Percentiles rank a stretch among this genome's conserved stretches.
Evolutionary conservation across 2,329 filamentous ascomycete genomes (phyloP).

Genomic region (Trichophyton benhamiae): DNA sequence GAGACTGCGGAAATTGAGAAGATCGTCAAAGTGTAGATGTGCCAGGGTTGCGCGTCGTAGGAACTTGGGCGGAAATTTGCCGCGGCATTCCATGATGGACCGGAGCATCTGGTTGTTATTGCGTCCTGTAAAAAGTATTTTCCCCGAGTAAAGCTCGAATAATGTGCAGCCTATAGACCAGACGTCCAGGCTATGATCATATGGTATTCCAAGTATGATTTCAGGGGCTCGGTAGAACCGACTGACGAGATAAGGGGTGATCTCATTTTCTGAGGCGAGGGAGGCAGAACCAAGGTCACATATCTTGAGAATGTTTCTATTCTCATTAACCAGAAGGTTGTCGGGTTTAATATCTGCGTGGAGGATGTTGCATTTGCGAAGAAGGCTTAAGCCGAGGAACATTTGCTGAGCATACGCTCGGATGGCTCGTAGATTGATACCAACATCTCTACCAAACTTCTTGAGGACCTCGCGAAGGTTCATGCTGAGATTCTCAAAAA

Average conservation of each 20-base stretch:
- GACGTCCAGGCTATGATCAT: slow-evolving; percentile 88
- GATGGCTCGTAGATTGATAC: slow-evolving; percentile 79
- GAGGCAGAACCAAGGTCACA: slow-evolving; percentile 96
- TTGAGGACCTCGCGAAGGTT: slow-evolving; percentile 89
- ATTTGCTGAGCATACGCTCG: slow-evolving; percentile 87
- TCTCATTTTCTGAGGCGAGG: slow-evolving; percentile 77
- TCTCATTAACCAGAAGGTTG: slow-evolving; percentile 87
- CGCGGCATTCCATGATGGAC: slow-evolving; percentile 89
- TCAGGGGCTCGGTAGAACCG: slow-evolving; percentile 96
- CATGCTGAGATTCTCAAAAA: slow-evolving; percentile 85
- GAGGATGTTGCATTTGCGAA: slow-evolving; percentile 85
- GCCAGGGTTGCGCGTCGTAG: slow-evolving; percentile 70
- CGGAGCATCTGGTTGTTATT: slow-evolving; percentile 99
- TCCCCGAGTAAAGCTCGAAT: slow-evolving; percentile 93
- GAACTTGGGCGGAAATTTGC: slow-evolving; percentile 80
- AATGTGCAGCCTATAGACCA: slow-evolving; percentile 97
- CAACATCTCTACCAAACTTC: slow-evolving; percentile 89
- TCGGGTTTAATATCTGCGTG: slow-evolving; percentile 96
- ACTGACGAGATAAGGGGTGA: slow-evolving; percentile 90
- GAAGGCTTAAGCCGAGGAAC: slow-evolving; percentile 73
- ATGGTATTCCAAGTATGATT: slow-evolving; percentile 91
- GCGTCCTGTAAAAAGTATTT: slow-evolving; percentile 87
- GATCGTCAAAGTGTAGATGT: slow-evolving; percentile 68
- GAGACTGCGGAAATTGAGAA: slow-evolving; percentile 69
- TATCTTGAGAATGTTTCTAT: slow-evolving; percentile 74